A percentile compares a stretch with the other conserved stretches of the same genome.
Evolutionary conservation across 176 grass and related monocot species (phyloP).

Genomic region (Lolium perenne): DNA sequence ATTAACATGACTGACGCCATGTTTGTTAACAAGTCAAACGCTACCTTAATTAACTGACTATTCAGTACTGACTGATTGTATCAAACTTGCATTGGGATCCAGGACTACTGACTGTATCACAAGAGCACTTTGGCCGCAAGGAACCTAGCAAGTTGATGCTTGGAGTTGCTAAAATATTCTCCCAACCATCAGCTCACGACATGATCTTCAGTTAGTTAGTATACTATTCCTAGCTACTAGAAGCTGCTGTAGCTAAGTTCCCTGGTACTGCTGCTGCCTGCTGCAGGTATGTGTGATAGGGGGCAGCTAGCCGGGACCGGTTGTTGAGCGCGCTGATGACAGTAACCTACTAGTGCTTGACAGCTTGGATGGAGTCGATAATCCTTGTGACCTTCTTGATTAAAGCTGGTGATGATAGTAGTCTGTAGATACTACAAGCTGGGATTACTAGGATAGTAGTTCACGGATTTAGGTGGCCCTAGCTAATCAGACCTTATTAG

Average conservation of each 20-base stretch:
- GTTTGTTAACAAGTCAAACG: slow-evolving; percentile 30
- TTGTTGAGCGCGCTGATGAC: slow-evolving; percentile 40
- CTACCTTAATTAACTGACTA: not conserved
- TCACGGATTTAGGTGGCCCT: slow-evolving; percentile 13
- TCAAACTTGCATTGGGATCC: slow-evolving; percentile 34
- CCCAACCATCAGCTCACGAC: slow-evolving; percentile 35
- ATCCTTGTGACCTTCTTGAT: slow-evolving; percentile 36
- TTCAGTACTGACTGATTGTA: not conserved
- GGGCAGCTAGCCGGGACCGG: slow-evolving; percentile 38
- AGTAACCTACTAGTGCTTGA: slow-evolving; percentile 41
- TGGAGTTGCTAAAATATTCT: slow-evolving; percentile 41
- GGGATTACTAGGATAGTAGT: not conserved
- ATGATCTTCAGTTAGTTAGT: not conserved
- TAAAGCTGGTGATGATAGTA: not conserved
- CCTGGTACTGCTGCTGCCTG: not conserved
- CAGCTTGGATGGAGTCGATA: slow-evolving; percentile 44
- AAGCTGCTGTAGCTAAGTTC: too few relatives aligned
- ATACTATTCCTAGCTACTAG: too few relatives aligned
- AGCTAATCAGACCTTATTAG: slow-evolving; percentile 25
- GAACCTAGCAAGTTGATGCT: slow-evolving; percentile 31
- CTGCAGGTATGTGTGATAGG: slow-evolving; percentile 32
- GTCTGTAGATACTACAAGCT: not conserved
- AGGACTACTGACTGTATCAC: slow-evolving; percentile 9
- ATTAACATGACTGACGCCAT: slow-evolving; percentile 3
- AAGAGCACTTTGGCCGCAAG: slow-evolving; percentile 43